A percentile compares a stretch with the other conserved stretches of the same genome.
These are phyloP conservation scores for Pestalotiopsis sp. DNA, from an alignment of 2,329 filamentous ascomycete species.

Conservation along the genomic window DNA sequence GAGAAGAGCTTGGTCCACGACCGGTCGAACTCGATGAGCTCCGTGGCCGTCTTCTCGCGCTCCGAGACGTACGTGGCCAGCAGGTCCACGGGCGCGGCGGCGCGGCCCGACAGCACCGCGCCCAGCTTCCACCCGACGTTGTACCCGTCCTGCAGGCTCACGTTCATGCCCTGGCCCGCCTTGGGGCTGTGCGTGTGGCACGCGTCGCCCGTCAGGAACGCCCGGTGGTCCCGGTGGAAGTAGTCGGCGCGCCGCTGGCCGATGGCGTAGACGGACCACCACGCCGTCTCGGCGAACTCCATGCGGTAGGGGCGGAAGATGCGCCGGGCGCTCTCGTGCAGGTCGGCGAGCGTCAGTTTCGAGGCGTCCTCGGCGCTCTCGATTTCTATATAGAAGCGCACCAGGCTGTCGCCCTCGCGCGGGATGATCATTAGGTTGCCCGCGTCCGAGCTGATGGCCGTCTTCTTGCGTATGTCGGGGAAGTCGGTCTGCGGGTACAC, in stretches of 20 bases:
- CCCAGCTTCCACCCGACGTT: slow-evolving; percentile 65
- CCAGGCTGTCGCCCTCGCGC: slow-evolving; percentile 58
- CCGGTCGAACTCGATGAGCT: slow-evolving; percentile 65
- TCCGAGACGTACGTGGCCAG: slow-evolving; percentile 58
- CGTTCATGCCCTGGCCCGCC: slow-evolving; percentile 66
- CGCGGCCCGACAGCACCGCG: slow-evolving; percentile 47
- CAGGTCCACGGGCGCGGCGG: slow-evolving; percentile 36
- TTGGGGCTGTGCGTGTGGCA: slow-evolving; percentile 71
- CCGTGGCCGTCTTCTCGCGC: slow-evolving; percentile 52
- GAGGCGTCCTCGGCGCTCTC: slow-evolving; percentile 46
- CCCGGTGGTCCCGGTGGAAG: slow-evolving; percentile 58
- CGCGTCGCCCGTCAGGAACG: slow-evolving; percentile 67
- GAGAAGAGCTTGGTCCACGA: slow-evolving; percentile 57
- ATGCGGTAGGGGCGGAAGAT: slow-evolving; percentile 59
- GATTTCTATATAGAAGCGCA: slow-evolving; percentile 66
- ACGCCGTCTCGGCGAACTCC: slow-evolving; percentile 56
- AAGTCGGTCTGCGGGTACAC: slow-evolving; percentile 59
- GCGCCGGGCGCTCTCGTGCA: slow-evolving; percentile 53
- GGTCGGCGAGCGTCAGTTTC: slow-evolving; percentile 53
- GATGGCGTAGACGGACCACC: slow-evolving; percentile 68
- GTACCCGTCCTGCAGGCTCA: slow-evolving; percentile 64
- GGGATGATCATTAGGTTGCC: slow-evolving; percentile 66
- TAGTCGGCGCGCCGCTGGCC: slow-evolving; percentile 62
- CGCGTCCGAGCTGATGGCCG: slow-evolving; percentile 53
- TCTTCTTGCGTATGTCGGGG: slow-evolving; percentile 63